Evolutionary conservation across 768 basidiomycete genomes (phyloP), one percentile per base, ranked within the genome.

Genomic region (Lactifluus pinguis): DNA sequence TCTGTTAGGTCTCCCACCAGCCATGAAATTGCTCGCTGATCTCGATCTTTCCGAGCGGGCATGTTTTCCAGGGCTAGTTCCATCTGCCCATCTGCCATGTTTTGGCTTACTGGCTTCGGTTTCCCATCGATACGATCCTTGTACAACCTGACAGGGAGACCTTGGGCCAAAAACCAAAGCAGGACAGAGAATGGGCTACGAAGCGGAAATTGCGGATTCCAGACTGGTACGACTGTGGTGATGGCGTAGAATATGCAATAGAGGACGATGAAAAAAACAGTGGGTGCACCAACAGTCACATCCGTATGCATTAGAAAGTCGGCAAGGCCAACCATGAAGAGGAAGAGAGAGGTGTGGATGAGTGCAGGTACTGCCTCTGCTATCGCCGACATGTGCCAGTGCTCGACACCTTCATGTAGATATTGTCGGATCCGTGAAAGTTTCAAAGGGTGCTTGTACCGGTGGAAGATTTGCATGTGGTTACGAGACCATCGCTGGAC

Each of bases 301-400:
- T 65, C 61, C 38, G 67, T 66, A n/a, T 74, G 68, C 56, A 69
- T 68, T 21, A 81, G 70, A 65, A 81, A 79, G 21, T 74, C 72
- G 45, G 78, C 68, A 30, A 83, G 72, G 29, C 79, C 77, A 41
- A 76, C 71, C 66, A 83, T 75, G 68, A 81, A 81, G 2, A 81
- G 70, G 21, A 79, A 72, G 21, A 80, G 71, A 1, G 80, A 77
- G 15, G 77, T 68, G 62, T 82, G 80, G 21, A 83, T 72, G 8
- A 81, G 73, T 14, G 75, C 70, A 4, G 80, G 80, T 19, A 81
- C 76, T 8, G 71, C 63, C 47, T 76, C 74, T 7, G 80, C 76
- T 9, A 81, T 67, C 3, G 70, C 67, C 13, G 72, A 66, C 70
- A 81, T 74, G 10, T 69, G 66, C 68, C 78, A 81, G 45, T 63